Conservation (phyloP, 2,329 filamentous ascomycete species). For the Aureobasidium sp. region DNA sequence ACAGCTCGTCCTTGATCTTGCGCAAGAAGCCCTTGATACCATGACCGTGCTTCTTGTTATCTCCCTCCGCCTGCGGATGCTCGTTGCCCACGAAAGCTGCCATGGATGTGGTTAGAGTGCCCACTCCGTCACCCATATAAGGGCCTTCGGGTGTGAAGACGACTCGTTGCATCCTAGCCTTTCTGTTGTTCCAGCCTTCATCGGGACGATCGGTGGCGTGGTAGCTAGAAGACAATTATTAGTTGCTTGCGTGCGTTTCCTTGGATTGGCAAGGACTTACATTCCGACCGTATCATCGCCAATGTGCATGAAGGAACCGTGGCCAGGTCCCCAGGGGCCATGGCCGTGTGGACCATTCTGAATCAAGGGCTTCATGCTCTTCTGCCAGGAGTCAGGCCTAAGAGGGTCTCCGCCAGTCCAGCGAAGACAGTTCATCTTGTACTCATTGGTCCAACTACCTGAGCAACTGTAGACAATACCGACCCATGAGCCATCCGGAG, state of each 20-base stretch:
- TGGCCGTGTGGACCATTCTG: conserved; percentile 30
- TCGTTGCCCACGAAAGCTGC: conserved; percentile 1
- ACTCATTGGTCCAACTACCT: conserved; percentile 41
- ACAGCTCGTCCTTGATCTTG: conserved; percentile 18
- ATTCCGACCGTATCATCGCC: conserved; percentile 37
- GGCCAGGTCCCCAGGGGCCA: conserved; percentile 40
- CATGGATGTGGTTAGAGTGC: conserved; percentile 25
- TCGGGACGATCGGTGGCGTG: conserved; percentile 39
- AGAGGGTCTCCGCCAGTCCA: conserved; percentile 37
- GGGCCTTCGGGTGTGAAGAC: conserved; percentile 31
- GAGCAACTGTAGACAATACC: conserved; percentile 43
- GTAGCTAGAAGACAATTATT: conserved; percentile 23
- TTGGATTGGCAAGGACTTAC: neutral
- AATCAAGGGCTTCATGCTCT: conserved; percentile 34
- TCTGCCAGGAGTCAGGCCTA: conserved; percentile 32
- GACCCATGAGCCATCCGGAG: conserved; percentile 32
- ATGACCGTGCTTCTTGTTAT: conserved; percentile 14
- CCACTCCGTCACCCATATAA: conserved; percentile 37
- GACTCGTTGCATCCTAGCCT: conserved; percentile 40
- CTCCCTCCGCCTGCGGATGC: neutral
- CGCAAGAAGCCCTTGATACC: conserved; percentile 12
- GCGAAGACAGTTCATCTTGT: conserved; percentile 42
- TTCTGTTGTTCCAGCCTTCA: conserved; percentile 40
- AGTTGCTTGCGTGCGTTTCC: neutral
- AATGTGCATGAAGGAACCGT: conserved; percentile 39